Base-by-base conservation (phyloP, 306 rosid species). In the Cucurbita moschata region DNA sequence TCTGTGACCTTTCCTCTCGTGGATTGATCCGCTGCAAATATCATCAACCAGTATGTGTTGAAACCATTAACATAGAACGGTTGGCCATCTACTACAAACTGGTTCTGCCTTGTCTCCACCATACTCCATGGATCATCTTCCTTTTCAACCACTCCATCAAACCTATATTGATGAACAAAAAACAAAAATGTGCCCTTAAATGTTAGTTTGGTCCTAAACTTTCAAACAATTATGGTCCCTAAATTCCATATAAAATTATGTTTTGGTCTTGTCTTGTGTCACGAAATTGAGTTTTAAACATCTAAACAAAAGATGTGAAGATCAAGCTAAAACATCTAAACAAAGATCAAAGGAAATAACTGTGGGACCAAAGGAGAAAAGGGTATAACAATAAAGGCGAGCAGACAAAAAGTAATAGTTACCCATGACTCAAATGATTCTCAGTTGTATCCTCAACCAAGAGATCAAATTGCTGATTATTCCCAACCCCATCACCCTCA, bases 21-120 rank as follows among this genome's bases (percentile, higher is more conserved):
- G 74, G 99, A 94, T 39, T 87, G 77, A 78, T 91, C 99, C 14
- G 95, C 92, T 13, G 92, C 95, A 84, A 91, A 94, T 42, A 86
- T 87, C 97, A 94, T 94, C 73, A 94, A 50, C 99, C 97, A 91
- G 77, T 94, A 90, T 15, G 96, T 94, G 91, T 94, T 94, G 85
- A 94, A 94, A 64, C 99, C 99, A 74, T 90, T 94, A 4, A 94
- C 85, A 77, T 94, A 94, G 67, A 94, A 91, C 42, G 99, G 96
- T 77, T 82, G 87, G 21, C 83, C 88, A 3, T 87, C 87, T 63
- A 89, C 81, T 72, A 88, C 87, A 84, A 94, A 94, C 38, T 91
- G 99, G 83, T 89, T 94, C 53, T 90, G 96, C 81, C 88, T 89
- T 76, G 63, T 94, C 87, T 86, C 84, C 81, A 94, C 96, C 90